Base-by-base conservation (phyloP, 345 rosid genomes). In the Rubroshorea leprosula region DNA sequence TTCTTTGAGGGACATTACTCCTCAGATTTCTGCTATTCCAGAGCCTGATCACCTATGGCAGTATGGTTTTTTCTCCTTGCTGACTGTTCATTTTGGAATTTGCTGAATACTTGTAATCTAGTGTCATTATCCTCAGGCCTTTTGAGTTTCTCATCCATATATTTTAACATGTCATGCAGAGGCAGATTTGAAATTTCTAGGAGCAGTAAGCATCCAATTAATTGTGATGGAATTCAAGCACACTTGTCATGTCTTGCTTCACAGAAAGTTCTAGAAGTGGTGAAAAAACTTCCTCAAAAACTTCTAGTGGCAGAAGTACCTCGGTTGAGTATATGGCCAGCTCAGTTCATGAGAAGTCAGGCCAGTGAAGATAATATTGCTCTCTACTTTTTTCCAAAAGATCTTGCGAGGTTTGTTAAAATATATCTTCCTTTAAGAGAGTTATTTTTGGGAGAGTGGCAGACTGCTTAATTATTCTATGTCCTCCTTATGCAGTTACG, bases 301-400 rank as follows among this genome's bases (percentile, higher is more conserved):
- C 56, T 82, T 15, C 55, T 47, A n/a, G 20, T 82, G 57, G 80
- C 72, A 43, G 84, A 82, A 73, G 78, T 67, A 20, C 66, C 82
- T 43, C 74, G 76, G 49, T 53, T 55, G 58, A 65, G 69, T 44
- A 49, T 61, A 8, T 79, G 84, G 84, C 80, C 87, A 14, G 56
- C 66, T 55, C 78, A 74, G 62, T 82, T 82, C 58, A 61, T 49
- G 19, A 47, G 24, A 25, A 57, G 29, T 60, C 74, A 63, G 23
- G 68, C 72, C 20, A 69, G 65, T 48, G 87, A 76, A 54, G 71
- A 79, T 38, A 71, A 79, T 45, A 72, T 82, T 63, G 82, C 82
- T 49, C 73, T 79, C 18, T 82, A 74, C 68, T 79, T 82, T 43
- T 82, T 82, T 66, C 78, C 87, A 2, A 75, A 73, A 63, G 76